These are phyloP conservation scores for Saprolegnia parasitica DNA, from an alignment of 352 stramenopile species.

Conservation along the genomic window DNA sequence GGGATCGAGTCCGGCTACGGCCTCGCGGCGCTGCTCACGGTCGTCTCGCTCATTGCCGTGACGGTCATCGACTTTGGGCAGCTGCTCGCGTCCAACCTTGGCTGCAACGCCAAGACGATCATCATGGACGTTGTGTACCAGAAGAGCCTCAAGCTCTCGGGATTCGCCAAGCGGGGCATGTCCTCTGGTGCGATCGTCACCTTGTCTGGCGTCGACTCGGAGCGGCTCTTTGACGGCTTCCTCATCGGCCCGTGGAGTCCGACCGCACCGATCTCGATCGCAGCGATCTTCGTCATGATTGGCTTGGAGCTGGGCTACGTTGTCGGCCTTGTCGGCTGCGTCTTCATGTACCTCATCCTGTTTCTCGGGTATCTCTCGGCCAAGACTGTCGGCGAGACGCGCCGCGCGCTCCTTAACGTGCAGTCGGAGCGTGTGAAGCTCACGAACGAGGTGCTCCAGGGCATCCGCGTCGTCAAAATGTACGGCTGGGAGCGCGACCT, in stretches of 20 bases:
- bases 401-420: constrained; percentile 41
- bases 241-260: constrained; percentile 42
- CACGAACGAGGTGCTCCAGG: constrained; percentile 90
- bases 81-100: constrained; percentile 43
- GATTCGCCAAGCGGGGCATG: constrained; percentile 43
- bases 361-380: constrained; percentile 8
- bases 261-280: constrained; percentile 44
- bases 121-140: constrained; percentile 59
- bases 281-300: constrained; percentile 43
- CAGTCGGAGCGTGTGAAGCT: constrained; percentile 83
- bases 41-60: constrained; percentile 39
- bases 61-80: constrained; percentile 47
- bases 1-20: constrained; percentile 47
- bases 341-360: constrained; percentile 2
- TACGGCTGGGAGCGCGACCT: constrained; percentile 70
- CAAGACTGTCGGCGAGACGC: constrained; percentile 20
- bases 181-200: constrained; percentile 56
- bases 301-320: constrained; percentile 38
- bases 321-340: constrained; percentile 17
- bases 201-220: constrained; percentile 46
- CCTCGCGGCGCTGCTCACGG: constrained; percentile 39
- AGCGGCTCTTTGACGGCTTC: constrained; percentile 53
- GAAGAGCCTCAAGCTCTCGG: constrained; percentile 47
- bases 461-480: constrained; percentile 79
- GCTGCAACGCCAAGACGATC: constrained; percentile 50